These are phyloP conservation scores for Noccaea caerulescens DNA, from an alignment of 345 rosid species.

Conservation along the genomic window DNA sequence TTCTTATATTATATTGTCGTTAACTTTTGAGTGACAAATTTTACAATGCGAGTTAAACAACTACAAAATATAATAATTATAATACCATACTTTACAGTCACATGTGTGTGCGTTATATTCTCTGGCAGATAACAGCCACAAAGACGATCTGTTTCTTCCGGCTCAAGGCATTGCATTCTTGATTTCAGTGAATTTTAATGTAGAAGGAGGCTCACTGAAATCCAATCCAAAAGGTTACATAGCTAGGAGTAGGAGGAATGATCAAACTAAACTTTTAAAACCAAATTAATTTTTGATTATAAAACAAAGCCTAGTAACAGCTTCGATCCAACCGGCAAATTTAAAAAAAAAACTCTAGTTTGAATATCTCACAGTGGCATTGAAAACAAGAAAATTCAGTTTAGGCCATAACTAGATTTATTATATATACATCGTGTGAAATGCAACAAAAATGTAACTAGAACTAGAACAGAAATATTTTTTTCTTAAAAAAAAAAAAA, in stretches of 20 bases:
- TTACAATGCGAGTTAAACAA: background rate
- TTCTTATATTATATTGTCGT: background rate
- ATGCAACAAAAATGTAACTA: background rate
- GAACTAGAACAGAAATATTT: background rate
- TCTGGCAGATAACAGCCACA: background rate
- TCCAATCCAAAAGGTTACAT: no score
- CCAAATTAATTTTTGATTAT: no score
- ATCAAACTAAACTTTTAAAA: no score
- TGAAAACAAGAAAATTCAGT: no score
- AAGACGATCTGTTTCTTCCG: background rate
- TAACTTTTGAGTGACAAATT: background rate
- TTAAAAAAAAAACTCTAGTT: no score
- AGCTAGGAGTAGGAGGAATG: no score
- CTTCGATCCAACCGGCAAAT: no score
- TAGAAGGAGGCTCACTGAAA: no score
- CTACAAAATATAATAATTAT: background rate
- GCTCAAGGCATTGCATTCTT: background rate
- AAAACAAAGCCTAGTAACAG: no score
- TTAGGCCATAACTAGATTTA: background rate
- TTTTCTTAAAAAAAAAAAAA: background rate
- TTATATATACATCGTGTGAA: background rate
- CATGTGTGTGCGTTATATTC: background rate
- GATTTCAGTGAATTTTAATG: no score
- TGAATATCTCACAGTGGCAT: no score
- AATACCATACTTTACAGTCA: background rate